These are phyloP conservation scores for Acacia confusa DNA, from an alignment of 306 rosid species.

Conservation along the genomic window DNA sequence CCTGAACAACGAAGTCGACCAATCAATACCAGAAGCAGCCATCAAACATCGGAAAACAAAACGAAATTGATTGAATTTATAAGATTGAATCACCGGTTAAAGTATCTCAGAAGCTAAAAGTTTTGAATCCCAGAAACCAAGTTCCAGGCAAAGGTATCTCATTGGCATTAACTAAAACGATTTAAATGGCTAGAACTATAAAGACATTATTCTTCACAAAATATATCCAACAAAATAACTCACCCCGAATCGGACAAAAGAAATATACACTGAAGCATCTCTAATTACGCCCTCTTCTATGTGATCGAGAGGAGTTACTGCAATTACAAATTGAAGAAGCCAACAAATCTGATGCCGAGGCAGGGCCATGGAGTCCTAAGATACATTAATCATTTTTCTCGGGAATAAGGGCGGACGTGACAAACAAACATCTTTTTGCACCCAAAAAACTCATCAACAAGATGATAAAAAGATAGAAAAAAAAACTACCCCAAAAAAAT, in stretches of 20 bases:
- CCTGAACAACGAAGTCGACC: slow-evolving; percentile 40
- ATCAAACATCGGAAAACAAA: neutral
- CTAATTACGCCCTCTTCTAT: too few relatives aligned
- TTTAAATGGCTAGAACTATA: neutral
- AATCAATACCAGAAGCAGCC: neutral
- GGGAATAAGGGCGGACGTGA: neutral
- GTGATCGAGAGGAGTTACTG: too few relatives aligned
- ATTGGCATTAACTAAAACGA: neutral
- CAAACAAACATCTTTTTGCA: too few relatives aligned
- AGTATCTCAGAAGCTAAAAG: neutral
- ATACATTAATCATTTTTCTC: neutral
- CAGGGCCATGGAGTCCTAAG: neutral
- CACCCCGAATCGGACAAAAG: too few relatives aligned
- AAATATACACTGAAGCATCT: too few relatives aligned
- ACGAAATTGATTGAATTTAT: neutral
- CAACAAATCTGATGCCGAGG: too few relatives aligned
- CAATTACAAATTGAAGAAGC: too few relatives aligned
- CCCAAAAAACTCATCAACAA: too few relatives aligned
- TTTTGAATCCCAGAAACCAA: neutral
- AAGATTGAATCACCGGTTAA: neutral
- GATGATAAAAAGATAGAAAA: too few relatives aligned
- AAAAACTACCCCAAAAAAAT: too few relatives aligned
- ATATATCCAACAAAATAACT: too few relatives aligned
- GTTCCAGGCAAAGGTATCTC: neutral
- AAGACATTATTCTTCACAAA: too few relatives aligned